A percentile compares a stretch with the other conserved stretches of the same genome.
Evolutionary conservation across 2,329 filamentous ascomycete species (phyloP).

Genomic region (Aureobasidium sp.): DNA sequence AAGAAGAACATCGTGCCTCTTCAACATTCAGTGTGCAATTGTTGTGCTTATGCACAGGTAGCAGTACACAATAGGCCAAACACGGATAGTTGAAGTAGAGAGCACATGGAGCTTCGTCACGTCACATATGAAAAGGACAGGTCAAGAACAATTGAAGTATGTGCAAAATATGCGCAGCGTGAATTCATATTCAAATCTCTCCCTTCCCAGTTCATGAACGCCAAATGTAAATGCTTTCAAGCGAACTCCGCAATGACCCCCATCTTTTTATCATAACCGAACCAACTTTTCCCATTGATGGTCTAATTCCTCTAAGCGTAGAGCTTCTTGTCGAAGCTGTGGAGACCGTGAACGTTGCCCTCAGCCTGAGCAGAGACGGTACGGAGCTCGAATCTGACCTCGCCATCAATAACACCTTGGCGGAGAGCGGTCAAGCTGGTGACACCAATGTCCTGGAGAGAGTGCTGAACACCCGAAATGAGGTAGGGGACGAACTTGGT

Average conservation of each 20-base stretch:
- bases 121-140: not conserved
- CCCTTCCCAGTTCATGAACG: slow-evolving; percentile 11
- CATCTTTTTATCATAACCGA: slow-evolving; percentile 8
- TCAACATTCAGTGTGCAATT: not conserved
- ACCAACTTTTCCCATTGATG: not conserved
- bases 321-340: slow-evolving; percentile 99
- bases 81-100: not conserved
- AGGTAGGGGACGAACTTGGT: slow-evolving; percentile 96
- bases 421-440: slow-evolving; percentile 73
- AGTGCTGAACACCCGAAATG: slow-evolving; percentile 92
- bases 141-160: not conserved
- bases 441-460: slow-evolving; percentile 88
- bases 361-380: slow-evolving; percentile 93
- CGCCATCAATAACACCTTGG: slow-evolving; percentile 63
- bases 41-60: not conserved
- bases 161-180: slow-evolving; percentile 10
- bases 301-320: slow-evolving; percentile 58
- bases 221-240: slow-evolving; percentile 15
- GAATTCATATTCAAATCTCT: slow-evolving; percentile 10
- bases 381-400: slow-evolving; percentile 84
- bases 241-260: slow-evolving; percentile 10
- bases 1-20: not conserved
- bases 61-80: not conserved
- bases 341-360: slow-evolving; percentile 91
- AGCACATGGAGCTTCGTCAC: not conserved